Percentiles rank a stretch among this genome's conserved stretches.
phyloP scores from a whole-genome alignment of 306 rosid species.

The Chamaecrista fasciculata region DNA sequence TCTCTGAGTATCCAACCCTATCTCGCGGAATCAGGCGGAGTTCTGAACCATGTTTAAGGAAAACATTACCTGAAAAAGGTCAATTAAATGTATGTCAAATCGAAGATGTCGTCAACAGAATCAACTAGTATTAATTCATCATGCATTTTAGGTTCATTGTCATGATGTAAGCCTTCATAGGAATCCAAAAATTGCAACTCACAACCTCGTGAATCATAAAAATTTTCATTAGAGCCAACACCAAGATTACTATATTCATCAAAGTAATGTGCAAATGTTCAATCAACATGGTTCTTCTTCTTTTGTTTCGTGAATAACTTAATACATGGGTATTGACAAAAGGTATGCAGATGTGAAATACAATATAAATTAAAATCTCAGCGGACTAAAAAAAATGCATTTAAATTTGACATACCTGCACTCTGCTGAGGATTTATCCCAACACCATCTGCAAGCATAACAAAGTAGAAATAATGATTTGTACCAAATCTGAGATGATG shows the following conservation, averaged over 20 bases:
- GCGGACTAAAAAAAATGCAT: not conserved
- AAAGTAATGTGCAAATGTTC: not conserved
- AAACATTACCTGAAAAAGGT: constrained; percentile 36
- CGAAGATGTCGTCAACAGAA: not conserved
- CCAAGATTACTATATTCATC: not conserved
- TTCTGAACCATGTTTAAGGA: constrained; percentile 46
- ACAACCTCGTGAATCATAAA: not conserved
- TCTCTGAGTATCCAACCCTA: constrained; percentile 34
- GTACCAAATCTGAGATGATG: constrained; percentile 6
- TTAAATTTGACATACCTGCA: constrained; percentile 57
- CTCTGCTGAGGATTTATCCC: constrained; percentile 99
- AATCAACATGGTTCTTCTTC: not conserved
- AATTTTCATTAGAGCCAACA: not conserved
- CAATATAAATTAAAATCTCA: not conserved
- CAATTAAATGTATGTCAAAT: constrained; percentile 1
- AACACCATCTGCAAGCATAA: constrained; percentile 76
- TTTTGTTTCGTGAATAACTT: not conserved
- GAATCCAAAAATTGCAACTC: not conserved
- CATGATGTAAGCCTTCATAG: not conserved
- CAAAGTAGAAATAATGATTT: constrained; percentile 18
- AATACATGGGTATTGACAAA: not conserved
- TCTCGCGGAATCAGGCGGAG: constrained; percentile 43
- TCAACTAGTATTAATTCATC: not conserved
- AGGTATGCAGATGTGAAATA: not conserved
- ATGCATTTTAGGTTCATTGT: not conserved